Percentiles rank a stretch among this genome's conserved stretches.
These are phyloP conservation scores for Suhomyces anneliseae DNA, from an alignment of 1,139 yeast genomes.

Conservation along the genomic window DNA sequence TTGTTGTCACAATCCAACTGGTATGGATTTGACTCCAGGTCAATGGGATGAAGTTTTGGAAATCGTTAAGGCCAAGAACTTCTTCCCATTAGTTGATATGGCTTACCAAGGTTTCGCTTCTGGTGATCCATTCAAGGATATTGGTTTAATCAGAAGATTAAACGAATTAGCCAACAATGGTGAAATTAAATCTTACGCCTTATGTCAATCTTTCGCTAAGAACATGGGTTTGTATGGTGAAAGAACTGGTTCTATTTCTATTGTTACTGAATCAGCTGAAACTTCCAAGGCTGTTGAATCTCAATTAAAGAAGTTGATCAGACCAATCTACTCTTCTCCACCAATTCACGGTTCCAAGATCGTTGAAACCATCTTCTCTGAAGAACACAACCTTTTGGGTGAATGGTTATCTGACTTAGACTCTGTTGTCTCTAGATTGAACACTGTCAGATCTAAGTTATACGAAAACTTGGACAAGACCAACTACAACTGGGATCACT, in stretches of 20 bases:
- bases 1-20: constrained; percentile 97
- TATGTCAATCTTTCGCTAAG: constrained; percentile 93
- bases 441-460: constrained; percentile 68
- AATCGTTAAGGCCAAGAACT: constrained; percentile 52
- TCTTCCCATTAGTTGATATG: constrained; percentile 80
- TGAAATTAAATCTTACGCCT: constrained; percentile 53
- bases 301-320: constrained; percentile 74
- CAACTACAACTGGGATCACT: constrained; percentile 79
- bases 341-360: constrained; percentile 93
- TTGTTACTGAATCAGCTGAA: constrained; percentile 51
- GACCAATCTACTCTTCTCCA: constrained; percentile 91
- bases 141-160: constrained; percentile 50
- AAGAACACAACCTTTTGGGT: constrained; percentile 52
- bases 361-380: constrained; percentile 71
- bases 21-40: constrained; percentile 78
- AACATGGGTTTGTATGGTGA: constrained; percentile 97
- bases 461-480: constrained; percentile 55
- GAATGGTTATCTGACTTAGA: constrained; percentile 82
- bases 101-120: constrained; percentile 95
- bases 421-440: constrained; percentile 72
- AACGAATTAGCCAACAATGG: constrained; percentile 49
- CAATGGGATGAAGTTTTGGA: constrained; percentile 78
- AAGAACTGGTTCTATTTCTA: constrained; percentile 87
- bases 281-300: constrained; percentile 58
- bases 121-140: constrained; percentile 58